These are phyloP conservation scores for Backusella liffmaniae DNA, from an alignment of 192 early-diverging fungal genomes.

Conservation along the genomic window DNA sequence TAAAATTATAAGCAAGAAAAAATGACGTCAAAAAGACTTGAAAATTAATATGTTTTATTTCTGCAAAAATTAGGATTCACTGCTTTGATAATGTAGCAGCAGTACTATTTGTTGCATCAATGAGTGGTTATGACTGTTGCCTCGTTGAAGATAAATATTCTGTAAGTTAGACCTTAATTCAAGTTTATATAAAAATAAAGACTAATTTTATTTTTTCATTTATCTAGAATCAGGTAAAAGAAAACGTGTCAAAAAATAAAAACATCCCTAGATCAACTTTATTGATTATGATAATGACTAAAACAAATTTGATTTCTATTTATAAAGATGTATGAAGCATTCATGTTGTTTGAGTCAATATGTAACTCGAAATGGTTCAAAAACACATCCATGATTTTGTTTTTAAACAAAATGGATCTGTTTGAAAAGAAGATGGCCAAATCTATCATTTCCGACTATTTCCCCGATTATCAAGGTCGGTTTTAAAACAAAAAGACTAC, in stretches of 20 bases:
- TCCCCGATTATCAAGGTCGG: constrained; percentile 48
- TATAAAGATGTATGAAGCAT: constrained; percentile 52
- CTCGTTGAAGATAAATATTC: constrained; percentile 49
- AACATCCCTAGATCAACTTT: not conserved
- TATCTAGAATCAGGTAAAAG: constrained; percentile 13
- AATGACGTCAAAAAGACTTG: not conserved
- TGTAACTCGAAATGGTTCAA: constrained; percentile 58
- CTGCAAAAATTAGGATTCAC: constrained; percentile 22
- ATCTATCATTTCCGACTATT: constrained; percentile 42
- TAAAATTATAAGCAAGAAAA: constrained; percentile 6
- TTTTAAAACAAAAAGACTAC: not conserved
- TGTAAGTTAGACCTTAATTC: constrained; percentile 24
- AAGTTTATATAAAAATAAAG: not conserved
- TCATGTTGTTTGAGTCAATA: constrained; percentile 58
- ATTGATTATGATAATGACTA: not conserved
- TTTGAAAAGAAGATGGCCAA: constrained; percentile 45
- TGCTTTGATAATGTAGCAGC: constrained; percentile 54
- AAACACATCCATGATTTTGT: constrained; percentile 55
- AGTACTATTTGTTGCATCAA: constrained; percentile 53
- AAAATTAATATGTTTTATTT: not conserved
- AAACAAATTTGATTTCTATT: not conserved
- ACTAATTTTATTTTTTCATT: constrained; percentile 6
- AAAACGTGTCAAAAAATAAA: constrained; percentile 6
- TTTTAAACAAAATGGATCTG: constrained; percentile 59
- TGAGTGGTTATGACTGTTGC: constrained; percentile 56